Conservation (phyloP, 192 early-diverging fungal genomes). For the Dissophora ornata region DNA sequence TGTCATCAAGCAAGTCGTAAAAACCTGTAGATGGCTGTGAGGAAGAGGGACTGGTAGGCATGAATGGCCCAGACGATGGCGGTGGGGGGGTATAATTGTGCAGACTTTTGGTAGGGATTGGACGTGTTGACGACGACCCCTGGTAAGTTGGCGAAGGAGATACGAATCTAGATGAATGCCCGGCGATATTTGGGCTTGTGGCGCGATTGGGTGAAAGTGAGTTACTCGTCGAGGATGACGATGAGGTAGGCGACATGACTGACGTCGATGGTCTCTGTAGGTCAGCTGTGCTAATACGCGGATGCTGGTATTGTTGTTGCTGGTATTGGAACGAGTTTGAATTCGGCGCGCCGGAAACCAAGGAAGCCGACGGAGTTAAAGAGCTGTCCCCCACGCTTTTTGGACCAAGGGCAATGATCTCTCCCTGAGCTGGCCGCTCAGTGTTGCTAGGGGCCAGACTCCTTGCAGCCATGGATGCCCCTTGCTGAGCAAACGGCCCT, state of each 20-base stretch:
- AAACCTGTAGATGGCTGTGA: slow-evolving; percentile 26
- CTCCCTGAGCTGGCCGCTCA: neutral
- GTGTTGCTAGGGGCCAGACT: neutral
- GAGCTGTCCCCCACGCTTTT: neutral
- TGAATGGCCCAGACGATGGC: slow-evolving; percentile 5
- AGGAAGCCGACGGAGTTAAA: neutral
- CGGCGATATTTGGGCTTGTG: neutral
- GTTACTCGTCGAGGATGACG: neutral
- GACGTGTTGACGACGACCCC: neutral
- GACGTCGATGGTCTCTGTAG: slow-evolving; percentile 9
- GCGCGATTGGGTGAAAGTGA: neutral
- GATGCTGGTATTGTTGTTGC: slow-evolving; percentile 37
- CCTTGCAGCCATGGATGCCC: slow-evolving; percentile 1
- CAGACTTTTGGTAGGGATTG: neutral
- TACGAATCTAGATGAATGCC: neutral
- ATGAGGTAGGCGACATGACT: neutral
- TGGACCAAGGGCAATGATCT: slow-evolving; percentile 9
- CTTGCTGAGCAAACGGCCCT: neutral
- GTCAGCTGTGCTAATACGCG: slow-evolving; percentile 25
- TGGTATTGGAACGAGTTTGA: neutral
- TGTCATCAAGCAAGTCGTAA: slow-evolving; percentile 33
- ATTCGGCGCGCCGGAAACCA: no score
- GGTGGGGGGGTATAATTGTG: slow-evolving; percentile 30
- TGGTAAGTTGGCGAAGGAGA: neutral
- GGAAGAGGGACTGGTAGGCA: slow-evolving; percentile 1